Evolutionary conservation across 257 asterid genomes (phyloP).

Genomic region (Nicotiana undulata): DNA sequence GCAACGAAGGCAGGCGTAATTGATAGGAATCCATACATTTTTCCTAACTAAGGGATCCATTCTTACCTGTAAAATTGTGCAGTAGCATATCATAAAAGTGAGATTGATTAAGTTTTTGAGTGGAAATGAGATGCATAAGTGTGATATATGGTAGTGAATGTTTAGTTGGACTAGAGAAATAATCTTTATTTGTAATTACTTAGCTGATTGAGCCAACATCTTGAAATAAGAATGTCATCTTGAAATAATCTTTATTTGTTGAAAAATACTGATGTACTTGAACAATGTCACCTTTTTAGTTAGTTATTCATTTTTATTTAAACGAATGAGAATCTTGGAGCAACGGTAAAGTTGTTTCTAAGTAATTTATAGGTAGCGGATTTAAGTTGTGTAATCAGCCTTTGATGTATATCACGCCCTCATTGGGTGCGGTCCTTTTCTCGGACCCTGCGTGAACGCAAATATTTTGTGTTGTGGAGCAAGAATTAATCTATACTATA

Average conservation of each 20-base stretch:
- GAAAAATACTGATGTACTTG: not conserved
- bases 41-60: not conserved
- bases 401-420: too few species aligned
- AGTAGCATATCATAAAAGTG: not conserved
- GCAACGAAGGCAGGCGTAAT: conserved; percentile 5
- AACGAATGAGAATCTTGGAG: too few species aligned
- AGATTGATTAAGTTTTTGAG: not conserved
- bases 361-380: too few species aligned
- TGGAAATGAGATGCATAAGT: not conserved
- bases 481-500: too few species aligned
- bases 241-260: too few species aligned
- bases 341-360: too few species aligned
- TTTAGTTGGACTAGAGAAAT: not conserved
- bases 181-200: not conserved
- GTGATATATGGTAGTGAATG: not conserved
- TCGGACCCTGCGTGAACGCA: too few species aligned
- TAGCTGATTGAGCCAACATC: not conserved
- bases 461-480: too few species aligned
- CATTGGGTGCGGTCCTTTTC: too few species aligned
- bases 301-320: too few species aligned
- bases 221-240: not conserved
- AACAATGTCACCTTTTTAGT: not conserved
- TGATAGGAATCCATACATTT: not conserved
- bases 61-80: conserved; percentile 25
- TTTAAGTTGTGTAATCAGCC: too few species aligned